phyloP scores from a whole-genome alignment of 768 basidiomycete genomes.

The Panaeolus papilionaceus region DNA sequence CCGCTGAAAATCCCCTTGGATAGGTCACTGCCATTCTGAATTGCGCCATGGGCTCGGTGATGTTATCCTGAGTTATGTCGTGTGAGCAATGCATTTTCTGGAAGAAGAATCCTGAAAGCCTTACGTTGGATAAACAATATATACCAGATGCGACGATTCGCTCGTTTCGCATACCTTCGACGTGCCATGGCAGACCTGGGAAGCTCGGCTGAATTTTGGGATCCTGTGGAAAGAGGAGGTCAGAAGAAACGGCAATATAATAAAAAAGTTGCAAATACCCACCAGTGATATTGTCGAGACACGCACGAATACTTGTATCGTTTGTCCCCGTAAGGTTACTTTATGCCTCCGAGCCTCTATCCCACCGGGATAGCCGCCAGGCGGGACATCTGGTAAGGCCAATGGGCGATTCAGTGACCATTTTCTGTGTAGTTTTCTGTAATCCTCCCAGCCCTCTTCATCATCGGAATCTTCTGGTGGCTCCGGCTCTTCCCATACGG shows the following conservation, averaged over 20 bases:
- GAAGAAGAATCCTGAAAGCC: conserved; percentile 23
- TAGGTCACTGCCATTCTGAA: conserved; percentile 61
- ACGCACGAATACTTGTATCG: conserved; percentile 49
- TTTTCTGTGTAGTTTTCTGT: conserved; percentile 47
- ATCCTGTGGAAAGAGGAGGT: conserved; percentile 22
- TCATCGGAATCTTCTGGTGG: conserved; percentile 55
- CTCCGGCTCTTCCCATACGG: conserved; percentile 55
- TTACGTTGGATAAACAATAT: conserved; percentile 46
- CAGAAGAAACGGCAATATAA: background rate
- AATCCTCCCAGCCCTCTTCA: conserved; percentile 52
- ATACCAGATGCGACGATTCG: conserved; percentile 53
- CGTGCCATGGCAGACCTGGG: conserved; percentile 50
- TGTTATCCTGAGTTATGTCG: conserved; percentile 46
- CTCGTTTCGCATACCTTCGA: conserved; percentile 60
- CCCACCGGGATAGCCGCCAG: conserved; percentile 50
- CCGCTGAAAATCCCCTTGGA: conserved; percentile 48
- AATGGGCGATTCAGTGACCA: conserved; percentile 52
- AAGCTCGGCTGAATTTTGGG: conserved; percentile 37
- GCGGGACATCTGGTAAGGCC: conserved; percentile 50
- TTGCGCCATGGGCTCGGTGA: conserved; percentile 39
- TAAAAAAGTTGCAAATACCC: conserved; percentile 25
- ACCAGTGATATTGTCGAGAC: conserved; percentile 50
- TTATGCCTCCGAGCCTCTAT: conserved; percentile 47
- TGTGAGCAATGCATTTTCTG: conserved; percentile 11
- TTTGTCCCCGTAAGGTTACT: conserved; percentile 44